Percentiles rank a stretch among this genome's conserved stretches.
Evolutionary conservation across 2,329 filamentous ascomycete genomes (phyloP).

Genomic region (Seiridium unicorne): DNA sequence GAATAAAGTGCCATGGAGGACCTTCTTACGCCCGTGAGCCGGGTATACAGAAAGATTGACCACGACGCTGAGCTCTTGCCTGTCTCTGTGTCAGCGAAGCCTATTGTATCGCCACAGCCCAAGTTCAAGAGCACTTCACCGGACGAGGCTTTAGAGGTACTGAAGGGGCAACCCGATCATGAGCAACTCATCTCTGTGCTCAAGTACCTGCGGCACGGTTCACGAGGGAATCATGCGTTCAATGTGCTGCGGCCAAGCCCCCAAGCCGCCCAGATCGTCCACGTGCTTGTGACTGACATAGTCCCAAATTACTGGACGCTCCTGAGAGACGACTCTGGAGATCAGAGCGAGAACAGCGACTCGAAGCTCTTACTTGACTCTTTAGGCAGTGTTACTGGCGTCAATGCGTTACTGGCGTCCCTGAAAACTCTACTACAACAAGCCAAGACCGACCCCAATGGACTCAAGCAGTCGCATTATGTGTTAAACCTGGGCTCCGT

Average conservation of each 20-base stretch:
- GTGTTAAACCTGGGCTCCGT: constrained; percentile 41
- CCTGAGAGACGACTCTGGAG: constrained; percentile 45
- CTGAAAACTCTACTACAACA: constrained; percentile 61
- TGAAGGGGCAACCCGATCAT: constrained; percentile 63
- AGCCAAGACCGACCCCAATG: constrained; percentile 36
- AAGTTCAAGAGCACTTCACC: constrained; percentile 26
- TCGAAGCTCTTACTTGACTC: constrained; percentile 57
- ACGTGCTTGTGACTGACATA: constrained; percentile 70
- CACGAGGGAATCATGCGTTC: constrained; percentile 34
- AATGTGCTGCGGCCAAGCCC: constrained; percentile 64
- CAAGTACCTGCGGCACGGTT: constrained; percentile 43
- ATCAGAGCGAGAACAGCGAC: constrained; percentile 29
- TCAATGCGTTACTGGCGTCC: constrained; percentile 74
- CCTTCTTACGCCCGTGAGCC: constrained; percentile 53
- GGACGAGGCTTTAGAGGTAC: constrained; percentile 55
- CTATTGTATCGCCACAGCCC: constrained; percentile 8
- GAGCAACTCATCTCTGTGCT: constrained; percentile 53
- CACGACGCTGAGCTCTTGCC: constrained; percentile 36
- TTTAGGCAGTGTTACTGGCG: constrained; percentile 70
- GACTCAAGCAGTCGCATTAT: constrained; percentile 38
- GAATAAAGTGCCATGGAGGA: constrained; percentile 49
- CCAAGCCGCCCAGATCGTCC: constrained; percentile 70
- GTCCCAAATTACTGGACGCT: constrained; percentile 80
- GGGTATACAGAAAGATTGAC: constrained; percentile 42
- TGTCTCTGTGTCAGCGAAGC: constrained; percentile 27